A percentile compares a stretch with the other conserved stretches of the same genome.
Evolutionary conservation across 768 basidiomycete species (phyloP).

Genomic region (Mycena floridula): DNA sequence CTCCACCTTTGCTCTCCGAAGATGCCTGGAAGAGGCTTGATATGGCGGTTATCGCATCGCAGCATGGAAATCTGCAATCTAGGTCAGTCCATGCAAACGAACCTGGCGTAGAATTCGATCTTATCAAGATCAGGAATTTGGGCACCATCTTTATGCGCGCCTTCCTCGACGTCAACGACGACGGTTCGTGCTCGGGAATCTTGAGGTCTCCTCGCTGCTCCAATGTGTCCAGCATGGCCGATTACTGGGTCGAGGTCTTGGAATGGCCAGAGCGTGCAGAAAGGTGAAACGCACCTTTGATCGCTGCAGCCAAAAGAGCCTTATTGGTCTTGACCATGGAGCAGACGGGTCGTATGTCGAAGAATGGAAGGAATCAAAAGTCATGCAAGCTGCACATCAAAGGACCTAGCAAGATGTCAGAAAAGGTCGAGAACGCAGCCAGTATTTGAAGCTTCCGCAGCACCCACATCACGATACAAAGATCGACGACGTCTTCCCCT

Average conservation of each 20-base stretch:
- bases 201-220: no score
- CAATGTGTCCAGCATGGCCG: conserved; percentile 58
- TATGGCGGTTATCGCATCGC: conserved; percentile 54
- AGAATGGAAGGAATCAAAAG: conserved; percentile 87
- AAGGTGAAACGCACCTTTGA: conserved; percentile 46
- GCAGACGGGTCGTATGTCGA: conserved; percentile 76
- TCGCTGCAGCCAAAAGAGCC: conserved; percentile 56
- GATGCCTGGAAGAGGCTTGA: conserved; percentile 81
- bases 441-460: conserved; percentile 53
- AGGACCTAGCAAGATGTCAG: no score
- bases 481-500: conserved; percentile 80
- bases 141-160: conserved; percentile 65
- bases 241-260: conserved; percentile 68
- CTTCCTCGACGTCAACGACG: conserved; percentile 49
- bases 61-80: conserved; percentile 58
- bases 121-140: conserved; percentile 59
- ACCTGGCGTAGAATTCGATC: conserved; percentile 70
- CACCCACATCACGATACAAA: conserved; percentile 79
- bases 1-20: no score
- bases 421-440: conserved; percentile 62
- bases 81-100: conserved; percentile 11
- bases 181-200: no score
- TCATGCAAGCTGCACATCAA: conserved; percentile 92
- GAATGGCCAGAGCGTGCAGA: conserved; percentile 26
- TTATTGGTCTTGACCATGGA: conserved; percentile 49